These are phyloP conservation scores for Boeremia lycopersici DNA, from an alignment of 2,329 filamentous ascomycete genomes.

Conservation along the genomic window DNA sequence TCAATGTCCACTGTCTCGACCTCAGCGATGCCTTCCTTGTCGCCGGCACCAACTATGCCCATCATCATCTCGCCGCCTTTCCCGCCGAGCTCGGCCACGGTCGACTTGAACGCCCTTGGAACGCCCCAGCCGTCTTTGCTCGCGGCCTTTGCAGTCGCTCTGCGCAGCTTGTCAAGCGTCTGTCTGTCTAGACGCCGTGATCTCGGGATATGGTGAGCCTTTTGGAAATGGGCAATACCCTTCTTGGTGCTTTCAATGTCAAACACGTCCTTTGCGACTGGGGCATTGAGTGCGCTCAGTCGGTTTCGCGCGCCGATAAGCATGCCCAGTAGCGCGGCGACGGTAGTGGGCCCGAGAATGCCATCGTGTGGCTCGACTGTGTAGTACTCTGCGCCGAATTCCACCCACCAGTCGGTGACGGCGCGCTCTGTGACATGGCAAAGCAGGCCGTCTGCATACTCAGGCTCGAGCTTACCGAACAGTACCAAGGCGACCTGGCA, in stretches of 20 bases:
- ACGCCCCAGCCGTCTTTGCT: slow-evolving; percentile 89
- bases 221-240: slow-evolving; percentile 88
- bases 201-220: slow-evolving; percentile 78
- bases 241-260: slow-evolving; percentile 82
- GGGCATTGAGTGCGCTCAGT: slow-evolving; percentile 80
- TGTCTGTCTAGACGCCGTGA: slow-evolving; percentile 81
- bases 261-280: slow-evolving; percentile 89
- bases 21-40: slow-evolving; percentile 88
- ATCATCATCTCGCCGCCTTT: slow-evolving; percentile 94
- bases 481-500: slow-evolving; percentile 88
- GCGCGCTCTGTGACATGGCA: slow-evolving; percentile 93
- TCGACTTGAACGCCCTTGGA: slow-evolving; percentile 93
- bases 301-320: slow-evolving; percentile 90
- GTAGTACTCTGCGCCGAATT: slow-evolving; percentile 89
- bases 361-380: slow-evolving; percentile 92
- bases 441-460: slow-evolving; percentile 88
- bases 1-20: slow-evolving; percentile 92
- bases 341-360: slow-evolving; percentile 88
- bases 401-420: slow-evolving; percentile 94
- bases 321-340: slow-evolving; percentile 84
- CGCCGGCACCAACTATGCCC: slow-evolving; percentile 83
- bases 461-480: slow-evolving; percentile 84
- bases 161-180: slow-evolving; percentile 81
- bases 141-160: slow-evolving; percentile 85
- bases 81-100: slow-evolving; percentile 88